Conservation (phyloP, 768 basidiomycete genomes). For the Cystofilobasidium bisporidii region DNA sequence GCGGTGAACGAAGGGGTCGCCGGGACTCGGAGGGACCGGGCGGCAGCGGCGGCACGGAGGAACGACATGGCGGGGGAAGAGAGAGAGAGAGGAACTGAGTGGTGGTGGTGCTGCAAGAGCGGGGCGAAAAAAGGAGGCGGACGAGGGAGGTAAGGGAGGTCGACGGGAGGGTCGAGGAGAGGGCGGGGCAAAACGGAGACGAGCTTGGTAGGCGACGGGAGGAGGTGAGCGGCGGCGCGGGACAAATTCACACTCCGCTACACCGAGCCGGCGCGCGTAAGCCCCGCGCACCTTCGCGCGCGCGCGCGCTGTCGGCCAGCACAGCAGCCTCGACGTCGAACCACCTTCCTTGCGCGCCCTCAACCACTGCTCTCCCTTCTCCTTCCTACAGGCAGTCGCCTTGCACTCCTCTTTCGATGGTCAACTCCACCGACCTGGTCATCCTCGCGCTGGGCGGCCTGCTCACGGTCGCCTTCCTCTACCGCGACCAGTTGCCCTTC, state of each 20-base stretch:
- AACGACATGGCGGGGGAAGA: constrained; percentile 8
- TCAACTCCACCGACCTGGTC: constrained; percentile 52
- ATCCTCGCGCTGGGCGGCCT: constrained; percentile 61
- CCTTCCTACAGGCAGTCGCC: not conserved
- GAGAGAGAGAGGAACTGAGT: not conserved
- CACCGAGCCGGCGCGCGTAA: too few relatives aligned
- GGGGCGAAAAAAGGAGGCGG: not conserved
- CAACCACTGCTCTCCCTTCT: too few relatives aligned
- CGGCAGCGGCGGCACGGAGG: constrained; percentile 2
- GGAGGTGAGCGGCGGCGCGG: too few relatives aligned
- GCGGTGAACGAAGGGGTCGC: not conserved
- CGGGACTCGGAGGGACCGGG: not conserved
- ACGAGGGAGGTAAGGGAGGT: not conserved
- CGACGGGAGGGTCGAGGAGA: not conserved
- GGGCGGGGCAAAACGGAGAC: too few relatives aligned
- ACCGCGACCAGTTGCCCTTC: constrained; percentile 48
- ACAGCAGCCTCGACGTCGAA: too few relatives aligned
- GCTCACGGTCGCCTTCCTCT: constrained; percentile 69
- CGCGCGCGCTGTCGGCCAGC: too few relatives aligned
- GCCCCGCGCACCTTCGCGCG: too few relatives aligned
- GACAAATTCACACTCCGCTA: too few relatives aligned
- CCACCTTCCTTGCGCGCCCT: too few relatives aligned
- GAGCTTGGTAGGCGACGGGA: too few relatives aligned
- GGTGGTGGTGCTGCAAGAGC: not conserved
- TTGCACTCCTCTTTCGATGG: not conserved